A percentile compares a stretch with the other conserved stretches of the same genome.
Conservation (phyloP, 2,329 filamentous ascomycete species). For the Ceratocystis alfenasii region DNA sequence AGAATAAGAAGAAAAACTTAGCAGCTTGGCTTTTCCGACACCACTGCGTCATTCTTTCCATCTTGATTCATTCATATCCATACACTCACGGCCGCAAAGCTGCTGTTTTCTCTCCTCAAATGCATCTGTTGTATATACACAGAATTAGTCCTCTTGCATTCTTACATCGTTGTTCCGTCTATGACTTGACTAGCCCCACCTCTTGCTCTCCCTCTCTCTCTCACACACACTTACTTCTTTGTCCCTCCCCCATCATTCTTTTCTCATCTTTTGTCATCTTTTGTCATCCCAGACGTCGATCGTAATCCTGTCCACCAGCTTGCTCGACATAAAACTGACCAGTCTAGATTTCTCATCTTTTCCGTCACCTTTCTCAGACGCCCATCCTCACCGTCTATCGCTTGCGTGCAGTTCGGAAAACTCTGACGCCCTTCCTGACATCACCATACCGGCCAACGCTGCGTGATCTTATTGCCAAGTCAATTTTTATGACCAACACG, state of each 20-base stretch:
- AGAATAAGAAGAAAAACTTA: too few species aligned
- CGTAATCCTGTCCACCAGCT: background rate
- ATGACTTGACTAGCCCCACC: too few species aligned
- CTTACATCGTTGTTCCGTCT: background rate
- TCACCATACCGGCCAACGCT: slow-evolving; percentile 48
- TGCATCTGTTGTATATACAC: too few species aligned
- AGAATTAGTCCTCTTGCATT: background rate
- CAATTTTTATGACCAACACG: slow-evolving; percentile 56
- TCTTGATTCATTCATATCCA: too few species aligned
- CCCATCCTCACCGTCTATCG: slow-evolving; percentile 55
- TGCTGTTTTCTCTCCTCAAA: too few species aligned
- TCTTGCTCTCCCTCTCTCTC: too few species aligned
- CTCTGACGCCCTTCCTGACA: slow-evolving; percentile 44
- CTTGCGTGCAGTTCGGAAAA: slow-evolving; percentile 43
- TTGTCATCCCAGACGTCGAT: background rate
- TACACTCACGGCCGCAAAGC: too few species aligned
- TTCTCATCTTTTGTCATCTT: background rate
- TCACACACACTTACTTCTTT: background rate
- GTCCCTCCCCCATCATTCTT: background rate
- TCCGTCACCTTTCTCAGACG: slow-evolving; percentile 49
- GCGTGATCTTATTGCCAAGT: slow-evolving; percentile 48
- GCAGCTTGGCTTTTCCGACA: background rate
- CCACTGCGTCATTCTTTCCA: background rate
- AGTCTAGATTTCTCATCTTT: slow-evolving; percentile 46
- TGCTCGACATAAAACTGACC: slow-evolving; percentile 1